A percentile compares a stretch with the other conserved stretches of the same genome.
Evolutionary conservation across 805 yeast genomes (phyloP).

Genomic region (Lachancea fermentati): DNA sequence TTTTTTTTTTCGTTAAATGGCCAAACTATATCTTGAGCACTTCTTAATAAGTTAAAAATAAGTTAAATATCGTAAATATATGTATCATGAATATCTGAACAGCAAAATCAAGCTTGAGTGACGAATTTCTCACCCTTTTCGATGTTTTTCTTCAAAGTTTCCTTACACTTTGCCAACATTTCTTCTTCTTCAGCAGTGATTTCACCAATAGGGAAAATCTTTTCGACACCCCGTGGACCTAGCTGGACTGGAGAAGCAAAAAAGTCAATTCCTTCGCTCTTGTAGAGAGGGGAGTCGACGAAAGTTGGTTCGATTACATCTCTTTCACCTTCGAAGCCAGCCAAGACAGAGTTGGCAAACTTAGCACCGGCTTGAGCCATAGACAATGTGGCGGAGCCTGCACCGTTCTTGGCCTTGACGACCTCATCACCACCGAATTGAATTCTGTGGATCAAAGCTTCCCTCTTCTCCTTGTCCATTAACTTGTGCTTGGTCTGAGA

Average conservation of each 20-base stretch:
- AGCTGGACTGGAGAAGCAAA: slow-evolving; percentile 92
- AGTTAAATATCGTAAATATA: neutral
- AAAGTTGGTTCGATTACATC: slow-evolving; percentile 65
- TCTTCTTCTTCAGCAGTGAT: slow-evolving; percentile 76
- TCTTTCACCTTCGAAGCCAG: slow-evolving; percentile 58
- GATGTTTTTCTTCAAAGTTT: slow-evolving; percentile 85
- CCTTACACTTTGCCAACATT: slow-evolving; percentile 77
- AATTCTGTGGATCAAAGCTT: slow-evolving; percentile 72
- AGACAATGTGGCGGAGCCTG: slow-evolving; percentile 88
- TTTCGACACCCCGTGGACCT: slow-evolving; percentile 84
- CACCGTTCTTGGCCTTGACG: slow-evolving; percentile 88
- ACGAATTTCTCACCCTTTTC: slow-evolving; percentile 90
- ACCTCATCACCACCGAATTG: slow-evolving; percentile 97
- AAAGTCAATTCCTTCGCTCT: slow-evolving; percentile 89
- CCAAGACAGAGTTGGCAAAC: slow-evolving; percentile 59
- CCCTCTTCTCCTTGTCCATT: slow-evolving; percentile 61
- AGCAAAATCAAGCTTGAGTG: slow-evolving; percentile 52
- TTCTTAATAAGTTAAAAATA: too few species aligned
- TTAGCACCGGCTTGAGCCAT: slow-evolving; percentile 91
- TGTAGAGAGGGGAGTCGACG: slow-evolving; percentile 77
- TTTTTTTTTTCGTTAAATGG: too few species aligned
- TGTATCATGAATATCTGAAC: neutral
- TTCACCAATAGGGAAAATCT: slow-evolving; percentile 72
- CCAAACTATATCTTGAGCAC: too few species aligned
- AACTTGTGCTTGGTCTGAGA: slow-evolving; percentile 73